A percentile compares a stretch with the other conserved stretches of the same genome.
Conservation (phyloP, 2,329 filamentous ascomycete species). For the Xylaria sp. region DNA sequence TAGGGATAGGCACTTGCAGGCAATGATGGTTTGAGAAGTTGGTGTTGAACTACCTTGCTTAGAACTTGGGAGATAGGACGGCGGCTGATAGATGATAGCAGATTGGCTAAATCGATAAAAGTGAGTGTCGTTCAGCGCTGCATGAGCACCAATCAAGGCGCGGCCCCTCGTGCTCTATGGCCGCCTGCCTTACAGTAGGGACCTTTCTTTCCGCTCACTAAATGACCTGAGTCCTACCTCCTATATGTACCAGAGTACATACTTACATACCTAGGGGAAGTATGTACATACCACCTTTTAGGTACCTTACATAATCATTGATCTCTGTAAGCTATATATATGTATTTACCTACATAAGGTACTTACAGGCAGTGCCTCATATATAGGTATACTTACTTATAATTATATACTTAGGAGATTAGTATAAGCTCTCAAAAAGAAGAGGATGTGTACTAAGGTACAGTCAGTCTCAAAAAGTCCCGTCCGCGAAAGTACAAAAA, state of each 20-base stretch:
- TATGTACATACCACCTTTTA: too few species aligned
- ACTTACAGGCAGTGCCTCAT: too few species aligned
- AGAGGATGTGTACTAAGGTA: too few species aligned
- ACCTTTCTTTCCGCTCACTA: not conserved
- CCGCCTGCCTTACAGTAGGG: not conserved
- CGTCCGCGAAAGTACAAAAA: too few species aligned
- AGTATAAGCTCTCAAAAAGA: too few species aligned
- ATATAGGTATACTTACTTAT: too few species aligned
- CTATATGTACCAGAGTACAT: not conserved
- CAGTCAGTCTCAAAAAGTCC: too few species aligned
- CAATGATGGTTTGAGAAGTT: conserved; percentile 10
- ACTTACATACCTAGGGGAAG: not conserved
- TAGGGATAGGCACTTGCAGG: not conserved
- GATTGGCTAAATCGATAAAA: conserved; percentile 31
- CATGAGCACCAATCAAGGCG: conserved; percentile 2
- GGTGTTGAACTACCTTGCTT: conserved; percentile 13
- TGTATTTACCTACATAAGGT: too few species aligned
- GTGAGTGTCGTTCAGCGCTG: not conserved
- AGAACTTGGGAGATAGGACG: conserved; percentile 12
- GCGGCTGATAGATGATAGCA: conserved; percentile 30
- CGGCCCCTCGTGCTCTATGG: not conserved
- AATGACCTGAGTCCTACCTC: not conserved
- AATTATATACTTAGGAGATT: too few species aligned
- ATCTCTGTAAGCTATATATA: too few species aligned
- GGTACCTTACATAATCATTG: too few species aligned